Evolutionary conservation across 2,329 filamentous ascomycete genomes (phyloP), one percentile per base, ranked within the genome.

Genomic region (Dothistroma pini): DNA sequence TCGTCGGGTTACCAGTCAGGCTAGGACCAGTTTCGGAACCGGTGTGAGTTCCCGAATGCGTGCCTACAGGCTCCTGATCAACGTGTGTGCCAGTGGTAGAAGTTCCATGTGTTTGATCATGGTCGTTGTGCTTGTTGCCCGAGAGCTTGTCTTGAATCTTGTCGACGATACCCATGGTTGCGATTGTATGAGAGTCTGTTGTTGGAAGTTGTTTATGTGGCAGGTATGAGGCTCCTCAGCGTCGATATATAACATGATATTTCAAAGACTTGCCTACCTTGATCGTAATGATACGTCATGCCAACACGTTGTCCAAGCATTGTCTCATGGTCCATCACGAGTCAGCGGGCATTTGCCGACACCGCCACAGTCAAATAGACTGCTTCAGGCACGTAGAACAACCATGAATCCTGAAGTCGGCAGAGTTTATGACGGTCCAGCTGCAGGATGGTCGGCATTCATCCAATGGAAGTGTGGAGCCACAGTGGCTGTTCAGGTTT

Each of bases 121-220:
- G 47, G 48, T 41, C 51, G 53, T 59, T 52, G 41, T 57, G 61
- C 53, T 65, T 65, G 48, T 59, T 61, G 61, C 63, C 57, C 29
- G 59, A 62, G 32, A 62, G 62, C 64, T 66, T 66, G 21, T 66
- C 58, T 59, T 66, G 62, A 35, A 66, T 59, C 29, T 66, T 66
- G 54, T 57, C 49, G 31, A 66, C 54, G 41, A 64, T 32, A 54
- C 64, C 61, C 64, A 66, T 66, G 57, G 19, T 54, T 59, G 52
- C 51, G 19, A 29, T 32, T 35, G n/a, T 35, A 25, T 25, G 9
- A 48, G 19, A 6, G 22, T 51, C 25, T 56, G 41, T 50, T 29
- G 34, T 32, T 51, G 16, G 44, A 44, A 19, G 19, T 29, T 41
- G 34, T 19, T 47, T n/a, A 21, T 31, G 16, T 52, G 19, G 11